A percentile compares a stretch with the other conserved stretches of the same genome.
Evolutionary conservation across 2,329 filamentous ascomycete species (phyloP).

Genomic region (Ophiostoma sp.): DNA sequence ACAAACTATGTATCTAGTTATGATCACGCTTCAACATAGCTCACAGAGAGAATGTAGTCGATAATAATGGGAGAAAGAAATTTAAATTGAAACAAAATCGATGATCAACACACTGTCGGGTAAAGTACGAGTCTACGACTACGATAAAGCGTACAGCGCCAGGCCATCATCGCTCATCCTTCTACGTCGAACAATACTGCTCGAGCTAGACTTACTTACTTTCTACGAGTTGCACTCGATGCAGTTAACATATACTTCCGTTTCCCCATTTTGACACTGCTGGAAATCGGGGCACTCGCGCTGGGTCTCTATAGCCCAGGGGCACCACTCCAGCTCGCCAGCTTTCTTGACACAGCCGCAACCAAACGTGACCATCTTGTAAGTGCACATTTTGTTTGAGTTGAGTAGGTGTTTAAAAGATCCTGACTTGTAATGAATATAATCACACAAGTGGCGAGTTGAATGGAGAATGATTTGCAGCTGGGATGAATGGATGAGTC

Average conservation of each 20-base stretch:
- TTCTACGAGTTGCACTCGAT: conserved; percentile 15
- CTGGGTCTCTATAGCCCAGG: conserved; percentile 3
- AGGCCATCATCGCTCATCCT: background rate
- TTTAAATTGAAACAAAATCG: background rate
- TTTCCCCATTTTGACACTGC: background rate
- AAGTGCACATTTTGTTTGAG: conserved; percentile 16
- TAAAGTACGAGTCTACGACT: background rate
- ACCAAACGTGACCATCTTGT: background rate
- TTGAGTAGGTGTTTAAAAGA: background rate
- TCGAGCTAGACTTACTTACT: background rate
- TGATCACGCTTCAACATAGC: background rate
- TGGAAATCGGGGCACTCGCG: conserved; percentile 20
- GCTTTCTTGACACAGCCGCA: conserved; percentile 19
- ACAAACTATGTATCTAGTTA: background rate
- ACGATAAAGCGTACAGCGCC: background rate
- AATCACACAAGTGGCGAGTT: background rate
- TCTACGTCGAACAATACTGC: background rate
- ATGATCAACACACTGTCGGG: background rate
- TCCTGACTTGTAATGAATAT: background rate
- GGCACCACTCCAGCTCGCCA: background rate
- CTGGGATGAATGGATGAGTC: background rate
- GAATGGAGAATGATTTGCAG: background rate
- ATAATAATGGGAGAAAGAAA: no score
- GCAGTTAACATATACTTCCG: conserved; percentile 15
- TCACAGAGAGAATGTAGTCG: no score